Evolutionary conservation across 2,329 filamentous ascomycete species (phyloP).

Genomic region (Amauroascus verrucosus): DNA sequence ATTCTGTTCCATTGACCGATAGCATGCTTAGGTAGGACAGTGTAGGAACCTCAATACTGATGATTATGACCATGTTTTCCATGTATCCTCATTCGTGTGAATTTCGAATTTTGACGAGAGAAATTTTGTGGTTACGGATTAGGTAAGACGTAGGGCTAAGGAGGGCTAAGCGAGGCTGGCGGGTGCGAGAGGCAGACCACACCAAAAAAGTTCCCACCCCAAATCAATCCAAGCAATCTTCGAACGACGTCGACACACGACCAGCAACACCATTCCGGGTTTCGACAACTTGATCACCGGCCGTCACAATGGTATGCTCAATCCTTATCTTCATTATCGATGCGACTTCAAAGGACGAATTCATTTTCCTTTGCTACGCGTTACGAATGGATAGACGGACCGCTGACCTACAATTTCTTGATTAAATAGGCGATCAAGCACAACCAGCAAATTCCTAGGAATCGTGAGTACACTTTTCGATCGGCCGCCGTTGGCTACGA

Average conservation of each 20-base stretch:
- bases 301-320: constrained; percentile 42
- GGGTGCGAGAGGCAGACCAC: constrained; percentile 29
- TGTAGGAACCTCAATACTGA: neutral
- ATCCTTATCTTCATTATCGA: neutral
- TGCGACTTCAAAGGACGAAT: neutral
- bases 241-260: constrained; percentile 35
- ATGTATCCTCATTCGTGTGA: too few relatives aligned
- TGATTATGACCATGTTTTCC: too few relatives aligned
- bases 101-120: neutral
- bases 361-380: neutral
- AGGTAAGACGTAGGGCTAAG: constrained; percentile 19
- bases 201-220: constrained; percentile 34
- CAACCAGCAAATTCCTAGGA: constrained; percentile 97
- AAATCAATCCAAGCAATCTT: constrained; percentile 26
- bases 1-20: neutral
- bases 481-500: neutral
- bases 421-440: constrained; percentile 82
- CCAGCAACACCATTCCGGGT: constrained; percentile 38
- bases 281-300: constrained; percentile 41
- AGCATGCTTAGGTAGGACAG: constrained; percentile 2
- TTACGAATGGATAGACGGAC: neutral
- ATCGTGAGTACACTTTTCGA: constrained; percentile 53
- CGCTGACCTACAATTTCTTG: constrained; percentile 18
- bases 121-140: constrained; percentile 14
- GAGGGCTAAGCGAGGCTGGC: constrained; percentile 37